Conservation (phyloP, 208 protist genomes). For the Herpetomonas tarakana region DNA sequence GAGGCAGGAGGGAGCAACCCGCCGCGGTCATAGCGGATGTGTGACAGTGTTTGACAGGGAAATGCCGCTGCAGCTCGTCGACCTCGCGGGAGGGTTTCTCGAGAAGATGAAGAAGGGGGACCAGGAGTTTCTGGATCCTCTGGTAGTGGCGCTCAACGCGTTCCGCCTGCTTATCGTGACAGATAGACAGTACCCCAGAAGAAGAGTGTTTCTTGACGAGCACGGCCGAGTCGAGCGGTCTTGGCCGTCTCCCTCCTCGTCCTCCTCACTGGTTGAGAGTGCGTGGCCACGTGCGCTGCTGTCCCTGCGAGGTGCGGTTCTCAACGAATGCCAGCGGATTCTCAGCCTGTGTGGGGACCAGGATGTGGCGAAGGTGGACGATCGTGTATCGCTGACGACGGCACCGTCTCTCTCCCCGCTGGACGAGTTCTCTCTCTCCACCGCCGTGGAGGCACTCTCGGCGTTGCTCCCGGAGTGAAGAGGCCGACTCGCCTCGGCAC, state of each 20-base stretch:
- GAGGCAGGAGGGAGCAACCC: neutral
- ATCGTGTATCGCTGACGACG: too few species aligned
- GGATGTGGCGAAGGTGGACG: neutral
- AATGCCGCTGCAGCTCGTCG: constrained; percentile 21
- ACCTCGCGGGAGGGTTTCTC: constrained; percentile 35
- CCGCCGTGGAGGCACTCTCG: constrained; percentile 10
- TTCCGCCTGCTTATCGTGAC: constrained; percentile 22
- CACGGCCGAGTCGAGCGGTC: neutral
- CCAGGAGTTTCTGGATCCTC: constrained; percentile 60
- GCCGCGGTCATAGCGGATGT: too few species aligned
- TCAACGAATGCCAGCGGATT: neutral
- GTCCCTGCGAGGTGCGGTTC: neutral
- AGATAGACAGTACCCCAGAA: neutral
- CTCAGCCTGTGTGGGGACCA: neutral
- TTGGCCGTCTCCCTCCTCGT: neutral
- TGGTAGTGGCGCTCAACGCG: constrained; percentile 67
- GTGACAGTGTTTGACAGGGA: too few species aligned
- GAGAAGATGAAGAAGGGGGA: constrained; percentile 28
- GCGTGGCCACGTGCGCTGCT: neutral
- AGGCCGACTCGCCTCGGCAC: neutral
- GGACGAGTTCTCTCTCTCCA: constrained; percentile 17
- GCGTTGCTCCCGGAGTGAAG: neutral
- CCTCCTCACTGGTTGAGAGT: neutral
- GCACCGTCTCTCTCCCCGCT: constrained; percentile 14
- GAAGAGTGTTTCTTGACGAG: neutral